A percentile compares a stretch with the other conserved stretches of the same genome.
These are phyloP conservation scores for Friedmanniomyces endolithicus DNA, from an alignment of 495 filamentous ascomycete genomes.

Conservation along the genomic window DNA sequence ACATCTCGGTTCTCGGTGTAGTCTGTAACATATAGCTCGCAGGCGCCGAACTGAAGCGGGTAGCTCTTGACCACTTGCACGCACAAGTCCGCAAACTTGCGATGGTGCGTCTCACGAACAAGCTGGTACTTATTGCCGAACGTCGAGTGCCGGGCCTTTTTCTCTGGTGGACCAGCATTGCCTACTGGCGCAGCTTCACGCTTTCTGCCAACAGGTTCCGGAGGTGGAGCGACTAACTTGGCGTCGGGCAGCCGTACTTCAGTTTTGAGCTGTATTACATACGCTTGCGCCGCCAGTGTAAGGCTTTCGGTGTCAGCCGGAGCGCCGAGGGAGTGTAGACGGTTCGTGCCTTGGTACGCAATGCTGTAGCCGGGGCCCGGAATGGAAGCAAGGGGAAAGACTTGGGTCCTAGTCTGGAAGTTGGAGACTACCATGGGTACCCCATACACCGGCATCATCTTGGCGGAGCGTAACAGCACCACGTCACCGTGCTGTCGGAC, in stretches of 20 bases:
- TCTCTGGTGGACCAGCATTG: neutral
- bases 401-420: conserved; percentile 1
- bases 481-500: conserved; percentile 23
- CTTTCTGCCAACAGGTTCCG: neutral
- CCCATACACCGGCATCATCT: neutral
- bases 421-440: conserved; percentile 10
- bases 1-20: conserved; percentile 62
- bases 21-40: conserved; percentile 69
- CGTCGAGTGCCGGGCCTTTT: neutral
- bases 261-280: conserved; percentile 22
- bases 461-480: conserved; percentile 23
- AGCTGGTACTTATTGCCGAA: conserved; percentile 8
- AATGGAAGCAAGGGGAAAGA: conserved; percentile 15
- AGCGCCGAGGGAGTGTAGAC: conserved; percentile 3
- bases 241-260: conserved; percentile 3
- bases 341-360: conserved; percentile 8
- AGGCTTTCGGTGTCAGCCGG: neutral
- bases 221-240: neutral
- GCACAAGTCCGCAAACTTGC: conserved; percentile 42
- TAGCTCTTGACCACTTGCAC: conserved; percentile 64
- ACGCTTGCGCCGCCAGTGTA: conserved; percentile 19
- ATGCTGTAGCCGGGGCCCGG: conserved; percentile 15
- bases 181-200: neutral
- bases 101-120: conserved; percentile 7
- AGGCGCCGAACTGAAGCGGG: conserved; percentile 33